Evolutionary conservation across 371 early-diverging fungal genomes (phyloP).

Genomic region (Mortierella sp.): DNA sequence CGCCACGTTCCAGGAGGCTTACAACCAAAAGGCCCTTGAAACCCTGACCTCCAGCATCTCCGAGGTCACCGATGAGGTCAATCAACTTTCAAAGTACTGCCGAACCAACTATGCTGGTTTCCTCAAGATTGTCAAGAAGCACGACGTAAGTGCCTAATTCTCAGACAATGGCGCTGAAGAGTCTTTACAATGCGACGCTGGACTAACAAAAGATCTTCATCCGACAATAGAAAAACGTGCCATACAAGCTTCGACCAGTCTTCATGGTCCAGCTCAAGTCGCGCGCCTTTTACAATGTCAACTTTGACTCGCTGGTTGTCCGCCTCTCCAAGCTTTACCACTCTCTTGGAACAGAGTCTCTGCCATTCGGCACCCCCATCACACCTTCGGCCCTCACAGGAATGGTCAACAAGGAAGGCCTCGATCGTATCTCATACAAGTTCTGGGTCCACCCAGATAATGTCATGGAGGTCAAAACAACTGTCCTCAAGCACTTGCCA

Average conservation of each 20-base stretch:
- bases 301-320: constrained; percentile 91
- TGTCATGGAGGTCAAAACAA: constrained; percentile 94
- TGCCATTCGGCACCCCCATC: constrained; percentile 51
- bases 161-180: neutral
- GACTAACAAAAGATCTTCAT: no score
- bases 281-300: constrained; percentile 91
- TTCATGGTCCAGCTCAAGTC: constrained; percentile 90
- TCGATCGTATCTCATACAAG: constrained; percentile 92
- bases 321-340: constrained; percentile 92
- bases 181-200: no score
- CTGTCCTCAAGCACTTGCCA: constrained; percentile 95
- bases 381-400: constrained; percentile 45
- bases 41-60: constrained; percentile 65
- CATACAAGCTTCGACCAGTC: constrained; percentile 85
- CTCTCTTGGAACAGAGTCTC: constrained; percentile 70
- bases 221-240: constrained; percentile 61
- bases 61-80: constrained; percentile 88
- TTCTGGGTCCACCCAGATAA: constrained; percentile 99
- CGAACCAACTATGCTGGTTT: constrained; percentile 97
- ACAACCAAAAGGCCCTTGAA: constrained; percentile 63
- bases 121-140: constrained; percentile 97
- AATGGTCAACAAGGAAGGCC: constrained; percentile 31
- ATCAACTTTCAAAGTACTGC: constrained; percentile 93
- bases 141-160: constrained; percentile 74
- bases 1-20: constrained; percentile 64